Evolutionary conservation across 768 basidiomycete species (phyloP), one percentile per base, ranked within the genome.

Genomic region (Amylocystis lapponica): DNA sequence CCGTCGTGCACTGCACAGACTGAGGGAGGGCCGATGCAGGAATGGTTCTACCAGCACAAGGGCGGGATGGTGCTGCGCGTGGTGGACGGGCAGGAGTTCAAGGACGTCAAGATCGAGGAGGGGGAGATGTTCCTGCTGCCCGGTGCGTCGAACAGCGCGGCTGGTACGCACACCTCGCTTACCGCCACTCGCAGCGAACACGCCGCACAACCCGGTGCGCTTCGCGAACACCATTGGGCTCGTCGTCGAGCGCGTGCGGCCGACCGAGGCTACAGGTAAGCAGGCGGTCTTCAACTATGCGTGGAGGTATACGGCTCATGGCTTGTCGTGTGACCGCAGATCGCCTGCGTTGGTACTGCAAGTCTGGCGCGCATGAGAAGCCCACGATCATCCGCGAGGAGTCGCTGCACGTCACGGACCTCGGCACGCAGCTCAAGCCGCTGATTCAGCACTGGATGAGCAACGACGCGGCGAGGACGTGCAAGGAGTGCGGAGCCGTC

Each of bases 41-140:
- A 98, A 65, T 97, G 93, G 94, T 98, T 97, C 65, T 97, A 93
- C 65, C 95, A 99, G 60, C 74, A 94, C 69, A 92, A 93, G 62
- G 95, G 95, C 3, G 79, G 75, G 2, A 97, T 98, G 93, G 68
- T 90, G 2, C 71, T 99, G 17, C 81, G 87, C 47, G 83, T 89
- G 1, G 83, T 96, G 13, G 88, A 91, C 37, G 87, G 79, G 6
- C 80, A 76, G 9, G 67, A 70, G 49, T 94, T 94, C 65, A 72
- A 74, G 57, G 95, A 98, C 60, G 86, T 97, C 36, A 68, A 67
- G 21, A 96, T 98, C 53, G 85, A 82, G 49, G 93, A 99, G 63
- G 94, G 94, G 36, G 92, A 93, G 47, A 97, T 97, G 93, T 97
- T 96, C 63, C 57, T 98, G 53, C 70, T 98, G 19, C 95, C 95